phyloP scores from a whole-genome alignment of 352 stramenopile species.

The Phytophthora boehmeriae region DNA sequence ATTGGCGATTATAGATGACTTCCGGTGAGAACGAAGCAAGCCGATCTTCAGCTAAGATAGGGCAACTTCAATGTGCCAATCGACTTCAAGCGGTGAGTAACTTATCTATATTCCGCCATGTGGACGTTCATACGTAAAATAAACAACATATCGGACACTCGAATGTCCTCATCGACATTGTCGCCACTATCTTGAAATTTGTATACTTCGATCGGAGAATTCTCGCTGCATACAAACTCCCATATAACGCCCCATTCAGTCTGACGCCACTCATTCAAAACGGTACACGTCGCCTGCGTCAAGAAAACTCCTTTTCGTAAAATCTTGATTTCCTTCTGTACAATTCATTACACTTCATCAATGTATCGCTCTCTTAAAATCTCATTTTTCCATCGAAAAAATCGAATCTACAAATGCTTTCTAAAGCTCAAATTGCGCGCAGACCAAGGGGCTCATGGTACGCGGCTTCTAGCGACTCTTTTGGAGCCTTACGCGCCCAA shows the following conservation, averaged over 20 bases:
- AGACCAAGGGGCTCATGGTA: not conserved
- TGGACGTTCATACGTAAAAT: too few relatives aligned
- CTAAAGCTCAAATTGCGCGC: not conserved
- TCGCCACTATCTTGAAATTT: constrained; percentile 2
- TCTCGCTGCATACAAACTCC: not conserved
- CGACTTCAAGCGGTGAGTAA: not conserved
- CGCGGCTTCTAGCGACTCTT: not conserved
- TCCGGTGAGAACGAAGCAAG: not conserved
- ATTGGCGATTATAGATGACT: too few relatives aligned
- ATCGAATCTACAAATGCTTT: too few relatives aligned
- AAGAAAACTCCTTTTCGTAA: not conserved
- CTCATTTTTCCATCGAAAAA: too few relatives aligned
- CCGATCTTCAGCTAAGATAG: not conserved
- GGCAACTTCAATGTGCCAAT: constrained; percentile 1
- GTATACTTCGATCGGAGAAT: not conserved
- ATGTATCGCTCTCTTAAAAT: too few relatives aligned
- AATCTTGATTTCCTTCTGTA: not conserved
- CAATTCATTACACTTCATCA: too few relatives aligned
- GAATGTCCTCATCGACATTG: not conserved
- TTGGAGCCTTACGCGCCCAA: not conserved
- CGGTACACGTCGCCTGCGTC: not conserved
- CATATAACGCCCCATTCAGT: not conserved
- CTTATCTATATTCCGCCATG: not conserved
- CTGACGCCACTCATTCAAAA: not conserved
- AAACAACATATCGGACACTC: too few relatives aligned